Evolutionary conservation across 2,329 filamentous ascomycete genomes (phyloP), one percentile per base, ranked within the genome.

Genomic region (Endocalyx cinctus): DNA sequence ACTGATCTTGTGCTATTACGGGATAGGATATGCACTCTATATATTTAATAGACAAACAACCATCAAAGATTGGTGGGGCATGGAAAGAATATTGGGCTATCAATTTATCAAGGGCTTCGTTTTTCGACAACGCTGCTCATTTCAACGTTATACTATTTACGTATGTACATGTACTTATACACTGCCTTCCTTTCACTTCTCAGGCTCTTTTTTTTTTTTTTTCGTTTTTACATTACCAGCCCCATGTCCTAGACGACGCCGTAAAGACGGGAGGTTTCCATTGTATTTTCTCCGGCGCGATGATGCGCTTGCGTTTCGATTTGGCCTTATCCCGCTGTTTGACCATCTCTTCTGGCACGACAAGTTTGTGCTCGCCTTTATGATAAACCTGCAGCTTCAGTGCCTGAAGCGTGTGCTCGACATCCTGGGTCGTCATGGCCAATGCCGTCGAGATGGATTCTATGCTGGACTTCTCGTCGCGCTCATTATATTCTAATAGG

Each of bases 261-360:
- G 84, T 89, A 55, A 97, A 97, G 0, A 96, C 85, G 0, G 92
- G 92, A 10, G 92, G 90, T 61, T 94, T 97, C 92, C 92, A 98
- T 52, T 88, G 83, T 37, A 98, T 79, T 50, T 77, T 75, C 14
- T 78, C 74, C 0, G 89, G 72, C 41, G 94, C 84, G 44, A 98
- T 89, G 27, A 74, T 64, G 34, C 84, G 74, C 59, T 82, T 82
- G 38, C 82, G 78, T 62, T 94, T 96, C 33, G 77, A 57, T 62
- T 84, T 88, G 46, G 85, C 78, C 63, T 87, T 94, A 48, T 88
- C 84, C 45, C 84, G 74, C 52, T 86, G 79, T 57, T 83, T 74
- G 37, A 96, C 71, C 32, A 95, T 74, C 39, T 86, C 81, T 43
- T 92, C 84, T 0, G 90, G 89, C 19, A 98, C 72, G 16, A 97